These are phyloP conservation scores for Vickermania ingenoplastis DNA, from an alignment of 208 protist species.

Conservation along the genomic window DNA sequence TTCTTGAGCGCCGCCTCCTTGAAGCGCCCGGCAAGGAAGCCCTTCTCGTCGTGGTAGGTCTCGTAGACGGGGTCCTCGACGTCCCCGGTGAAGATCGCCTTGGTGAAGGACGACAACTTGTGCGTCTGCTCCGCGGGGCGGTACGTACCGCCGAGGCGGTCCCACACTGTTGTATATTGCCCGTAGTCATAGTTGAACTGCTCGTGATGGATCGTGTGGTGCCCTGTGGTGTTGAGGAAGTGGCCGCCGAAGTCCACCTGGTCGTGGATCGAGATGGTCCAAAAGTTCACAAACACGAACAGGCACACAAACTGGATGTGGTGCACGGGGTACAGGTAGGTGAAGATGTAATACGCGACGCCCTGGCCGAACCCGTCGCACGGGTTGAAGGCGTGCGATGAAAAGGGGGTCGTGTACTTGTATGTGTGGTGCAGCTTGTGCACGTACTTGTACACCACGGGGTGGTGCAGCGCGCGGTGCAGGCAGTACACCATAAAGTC, in stretches of 20 bases:
- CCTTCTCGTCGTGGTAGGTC: constrained; percentile 35
- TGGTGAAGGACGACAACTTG: constrained; percentile 17
- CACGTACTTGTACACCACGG: constrained; percentile 80
- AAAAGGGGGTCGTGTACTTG: constrained; percentile 84
- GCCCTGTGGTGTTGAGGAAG: constrained; percentile 72
- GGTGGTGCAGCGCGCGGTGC: constrained; percentile 88
- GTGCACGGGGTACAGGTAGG: constrained; percentile 87
- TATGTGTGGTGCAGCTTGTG: constrained; percentile 92
- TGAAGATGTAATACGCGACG: constrained; percentile 90
- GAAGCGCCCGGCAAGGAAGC: constrained; percentile 41
- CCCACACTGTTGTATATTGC: constrained; percentile 92
- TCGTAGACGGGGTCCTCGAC: constrained; percentile 30
- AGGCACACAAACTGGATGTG: constrained; percentile 72
- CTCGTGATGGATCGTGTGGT: constrained; percentile 92
- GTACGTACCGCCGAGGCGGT: constrained; percentile 84
- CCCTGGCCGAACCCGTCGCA: constrained; percentile 89
- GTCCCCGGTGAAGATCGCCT: constrained; percentile 14
- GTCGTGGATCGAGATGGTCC: constrained; percentile 93
- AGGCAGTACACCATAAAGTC: constrained; percentile 93
- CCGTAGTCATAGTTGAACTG: constrained; percentile 92
- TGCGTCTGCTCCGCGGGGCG: constrained; percentile 68
- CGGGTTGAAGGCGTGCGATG: constrained; percentile 90
- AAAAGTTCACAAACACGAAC: constrained; percentile 91
- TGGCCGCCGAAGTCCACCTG: constrained; percentile 79
- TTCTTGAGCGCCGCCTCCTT: constrained; percentile 15